These are phyloP conservation scores for Leccinum fibrillosum DNA, from an alignment of 768 basidiomycete genomes.

Conservation along the genomic window DNA sequence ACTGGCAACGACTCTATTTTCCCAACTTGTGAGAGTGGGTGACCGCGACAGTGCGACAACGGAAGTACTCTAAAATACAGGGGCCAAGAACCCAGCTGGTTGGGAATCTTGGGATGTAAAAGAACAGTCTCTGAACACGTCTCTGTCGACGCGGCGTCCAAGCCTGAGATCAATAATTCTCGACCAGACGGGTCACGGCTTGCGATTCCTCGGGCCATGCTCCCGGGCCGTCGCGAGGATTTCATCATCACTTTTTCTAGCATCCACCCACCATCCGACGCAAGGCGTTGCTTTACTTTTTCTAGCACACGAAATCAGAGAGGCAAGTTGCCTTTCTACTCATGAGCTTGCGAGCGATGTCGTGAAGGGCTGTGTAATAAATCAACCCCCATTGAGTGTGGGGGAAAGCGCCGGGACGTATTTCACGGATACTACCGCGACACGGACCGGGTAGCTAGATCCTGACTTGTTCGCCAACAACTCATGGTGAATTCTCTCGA, in stretches of 20 bases:
- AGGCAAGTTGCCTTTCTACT: background rate
- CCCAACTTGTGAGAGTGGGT: no score
- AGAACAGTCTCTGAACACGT: no score
- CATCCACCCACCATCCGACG: constrained; percentile 2
- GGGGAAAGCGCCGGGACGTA: no score
- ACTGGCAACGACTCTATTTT: no score
- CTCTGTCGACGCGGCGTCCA: background rate
- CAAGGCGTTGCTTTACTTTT: background rate
- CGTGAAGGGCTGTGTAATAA: background rate
- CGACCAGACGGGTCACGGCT: constrained; percentile 29
- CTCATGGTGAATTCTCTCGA: no score
- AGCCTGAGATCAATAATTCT: constrained; percentile 21
- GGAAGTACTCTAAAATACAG: no score
- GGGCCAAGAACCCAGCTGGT: no score
- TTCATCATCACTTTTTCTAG: constrained; percentile 19
- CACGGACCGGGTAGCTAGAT: no score
- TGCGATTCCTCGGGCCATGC: constrained; percentile 15
- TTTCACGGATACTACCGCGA: no score
- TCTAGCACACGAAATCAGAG: background rate
- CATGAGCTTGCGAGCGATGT: background rate
- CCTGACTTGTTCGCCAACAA: no score
- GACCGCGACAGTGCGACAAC: no score
- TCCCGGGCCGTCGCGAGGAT: background rate
- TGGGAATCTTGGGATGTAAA: no score
- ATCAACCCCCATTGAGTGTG: background rate